Percentiles rank a stretch among this genome's conserved stretches.
phyloP scores from a whole-genome alignment of 179 eudicot species.

The Nepenthes alata region DNA sequence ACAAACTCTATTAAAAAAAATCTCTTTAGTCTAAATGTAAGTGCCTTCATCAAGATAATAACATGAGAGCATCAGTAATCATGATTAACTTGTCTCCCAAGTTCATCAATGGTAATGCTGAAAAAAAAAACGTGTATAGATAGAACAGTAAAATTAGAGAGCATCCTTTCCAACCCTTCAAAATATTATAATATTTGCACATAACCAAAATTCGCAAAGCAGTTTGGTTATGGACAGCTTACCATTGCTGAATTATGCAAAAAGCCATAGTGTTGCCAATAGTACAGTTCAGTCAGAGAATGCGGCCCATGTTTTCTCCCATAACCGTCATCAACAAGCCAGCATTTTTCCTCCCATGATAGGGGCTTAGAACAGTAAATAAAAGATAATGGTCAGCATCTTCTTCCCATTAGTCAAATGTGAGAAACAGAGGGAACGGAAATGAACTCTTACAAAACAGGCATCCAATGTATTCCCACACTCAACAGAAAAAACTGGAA shows the following conservation, averaged over 20 bases:
- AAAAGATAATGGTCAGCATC: not conserved
- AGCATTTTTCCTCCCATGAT: constrained; percentile 59
- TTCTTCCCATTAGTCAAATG: not conserved
- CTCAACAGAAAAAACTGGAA: not conserved
- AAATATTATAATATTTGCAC: too few species aligned
- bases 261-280: constrained; percentile 76
- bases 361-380: constrained; percentile 7
- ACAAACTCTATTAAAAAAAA: too few species aligned
- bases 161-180: too few species aligned
- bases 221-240: constrained; percentile 10
- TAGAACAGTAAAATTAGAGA: too few species aligned
- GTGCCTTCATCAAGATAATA: too few species aligned
- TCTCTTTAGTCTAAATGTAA: too few species aligned
- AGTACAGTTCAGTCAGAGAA: constrained; percentile 73
- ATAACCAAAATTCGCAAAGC: not conserved
- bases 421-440: not conserved
- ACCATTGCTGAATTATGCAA: constrained; percentile 57
- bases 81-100: too few species aligned
- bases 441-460: not conserved
- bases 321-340: constrained; percentile 58
- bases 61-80: too few species aligned
- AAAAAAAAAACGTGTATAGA: too few species aligned
- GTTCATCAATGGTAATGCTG: too few species aligned
- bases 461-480: not conserved
- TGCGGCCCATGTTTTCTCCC: constrained; percentile 73